Conservation (phyloP, 2,329 filamentous ascomycete genomes). For the Torrubiellomyces zombiae region DNA sequence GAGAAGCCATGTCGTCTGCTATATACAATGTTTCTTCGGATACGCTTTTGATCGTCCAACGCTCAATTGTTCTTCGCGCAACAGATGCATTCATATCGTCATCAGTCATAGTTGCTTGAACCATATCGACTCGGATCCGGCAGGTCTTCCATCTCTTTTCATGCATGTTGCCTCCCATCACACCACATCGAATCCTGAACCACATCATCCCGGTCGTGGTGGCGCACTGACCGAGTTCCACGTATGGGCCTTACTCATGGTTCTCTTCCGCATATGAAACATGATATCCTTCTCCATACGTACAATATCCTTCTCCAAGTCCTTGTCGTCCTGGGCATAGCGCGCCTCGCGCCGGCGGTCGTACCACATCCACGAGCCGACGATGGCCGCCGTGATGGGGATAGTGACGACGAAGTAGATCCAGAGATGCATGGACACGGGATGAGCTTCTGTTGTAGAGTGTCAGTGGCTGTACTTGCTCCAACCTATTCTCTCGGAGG, state of each 20-base stretch:
- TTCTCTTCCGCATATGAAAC: conserved; percentile 36
- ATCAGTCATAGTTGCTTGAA: not conserved
- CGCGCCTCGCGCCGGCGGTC: conserved; percentile 31
- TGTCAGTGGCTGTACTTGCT: too few relatives aligned
- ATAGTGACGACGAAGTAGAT: conserved; percentile 46
- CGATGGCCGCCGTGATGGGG: conserved; percentile 37
- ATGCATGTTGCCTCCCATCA: not conserved
- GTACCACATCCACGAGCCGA: conserved; percentile 37
- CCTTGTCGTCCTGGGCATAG: conserved; percentile 30
- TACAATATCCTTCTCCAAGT: conserved; percentile 37
- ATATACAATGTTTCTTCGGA: too few relatives aligned
- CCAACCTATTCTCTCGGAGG: too few relatives aligned
- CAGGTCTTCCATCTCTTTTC: too few relatives aligned
- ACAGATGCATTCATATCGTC: conserved; percentile 1
- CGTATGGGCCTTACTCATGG: conserved; percentile 37
- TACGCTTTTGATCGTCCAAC: too few relatives aligned
- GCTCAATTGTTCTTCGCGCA: too few relatives aligned
- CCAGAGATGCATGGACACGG: conserved; percentile 38
- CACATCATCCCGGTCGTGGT: conserved; percentile 6
- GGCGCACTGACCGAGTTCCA: conserved; percentile 27
- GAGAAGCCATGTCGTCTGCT: too few relatives aligned
- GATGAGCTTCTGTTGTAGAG: conserved; percentile 18
- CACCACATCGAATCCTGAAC: not conserved
- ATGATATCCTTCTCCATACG: conserved; percentile 41
- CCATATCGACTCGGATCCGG: too few relatives aligned